Evolutionary conservation across 176 grass and related monocot genomes (phyloP), one percentile per base, ranked within the genome.

Genomic region (Triticum urartu): DNA sequence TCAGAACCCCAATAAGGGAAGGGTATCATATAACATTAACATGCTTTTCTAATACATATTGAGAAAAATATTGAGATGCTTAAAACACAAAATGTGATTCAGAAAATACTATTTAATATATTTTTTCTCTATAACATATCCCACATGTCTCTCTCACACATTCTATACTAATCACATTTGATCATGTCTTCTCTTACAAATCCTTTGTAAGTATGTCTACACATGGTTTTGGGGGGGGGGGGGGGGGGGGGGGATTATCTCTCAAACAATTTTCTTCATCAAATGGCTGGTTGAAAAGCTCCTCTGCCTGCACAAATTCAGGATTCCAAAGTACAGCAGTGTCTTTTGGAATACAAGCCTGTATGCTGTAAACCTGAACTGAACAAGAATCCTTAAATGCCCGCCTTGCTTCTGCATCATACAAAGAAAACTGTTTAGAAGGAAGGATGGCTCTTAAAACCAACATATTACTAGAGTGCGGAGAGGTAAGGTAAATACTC

Each of bases 221-320:
- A 64, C 20, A 48, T 76, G 6, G 0, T 43, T 71, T 72, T 63
- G 39, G 26, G 26, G 26, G 26, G 28, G 28, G 28, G 28, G 28
- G 62, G 39, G 40, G 4, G n/a, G n/a, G n/a, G n/a, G n/a, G n/a
- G n/a, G n/a, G n/a, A 75, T 97, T 99, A 65, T 99, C 97, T 88
- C 97, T 96, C 87, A 99, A 91, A 85, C 97, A 99, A 83, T 99
- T 99, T 10, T 93, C 92, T 84, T 91, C 68, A 35, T 82, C 87
- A 78, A 63, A 88, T 35, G 97, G 90, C 62, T 87, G 87, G 72
- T 89, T 94, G 72, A 99, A 99, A 87, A 99, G 84, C 80, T 94
- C 92, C 73, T 94, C 97, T 78, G 92, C 83, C 79, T 99, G 97
- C 68, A 99, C 87, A 89, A 99, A 96, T 91, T 99, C 97, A 80